Conservation (phyloP, 805 yeast species). For the Spathaspora girioi region DNA sequence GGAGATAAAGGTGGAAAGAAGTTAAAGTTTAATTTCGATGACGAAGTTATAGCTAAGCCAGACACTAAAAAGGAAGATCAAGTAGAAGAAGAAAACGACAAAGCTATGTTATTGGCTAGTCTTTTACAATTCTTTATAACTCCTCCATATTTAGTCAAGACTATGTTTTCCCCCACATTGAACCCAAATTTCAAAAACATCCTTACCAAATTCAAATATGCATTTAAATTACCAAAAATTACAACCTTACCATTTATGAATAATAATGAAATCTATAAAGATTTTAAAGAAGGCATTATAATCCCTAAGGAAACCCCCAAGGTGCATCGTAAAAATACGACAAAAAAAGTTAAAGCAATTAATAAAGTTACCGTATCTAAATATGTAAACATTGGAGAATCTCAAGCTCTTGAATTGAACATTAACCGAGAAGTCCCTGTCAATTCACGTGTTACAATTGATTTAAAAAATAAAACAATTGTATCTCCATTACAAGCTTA, state of each 20-base stretch:
- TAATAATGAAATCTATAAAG: conserved; percentile 31
- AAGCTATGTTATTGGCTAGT: conserved; percentile 52
- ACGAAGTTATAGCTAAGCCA: conserved; percentile 16
- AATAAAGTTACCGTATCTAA: conserved; percentile 55
- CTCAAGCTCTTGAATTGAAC: conserved; percentile 53
- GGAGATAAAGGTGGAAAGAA: conserved; percentile 22
- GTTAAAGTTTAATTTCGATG: conserved; percentile 15
- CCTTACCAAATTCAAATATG: conserved; percentile 52
- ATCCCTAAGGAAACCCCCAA: conserved; percentile 40
- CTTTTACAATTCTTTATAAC: conserved; percentile 79
- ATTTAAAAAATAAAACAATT: conserved; percentile 53
- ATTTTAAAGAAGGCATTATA: conserved; percentile 63
- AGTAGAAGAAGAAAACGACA: not conserved
- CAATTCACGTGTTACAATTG: conserved; percentile 79
- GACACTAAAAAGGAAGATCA: conserved; percentile 4
- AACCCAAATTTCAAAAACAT: conserved; percentile 16
- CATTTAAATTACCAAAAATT: conserved; percentile 66
- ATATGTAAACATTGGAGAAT: conserved; percentile 72
- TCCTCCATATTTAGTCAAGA: conserved; percentile 72
- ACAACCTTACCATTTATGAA: conserved; percentile 74
- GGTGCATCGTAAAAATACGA: conserved; percentile 23
- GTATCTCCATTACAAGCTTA: conserved; percentile 74
- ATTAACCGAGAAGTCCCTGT: conserved; percentile 60
- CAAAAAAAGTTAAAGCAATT: conserved; percentile 28
- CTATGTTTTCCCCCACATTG: conserved; percentile 48